A percentile compares a stretch with the other conserved stretches of the same genome.
Conservation (phyloP, 306 rosid species). For the Pterocarpus santalinus region DNA sequence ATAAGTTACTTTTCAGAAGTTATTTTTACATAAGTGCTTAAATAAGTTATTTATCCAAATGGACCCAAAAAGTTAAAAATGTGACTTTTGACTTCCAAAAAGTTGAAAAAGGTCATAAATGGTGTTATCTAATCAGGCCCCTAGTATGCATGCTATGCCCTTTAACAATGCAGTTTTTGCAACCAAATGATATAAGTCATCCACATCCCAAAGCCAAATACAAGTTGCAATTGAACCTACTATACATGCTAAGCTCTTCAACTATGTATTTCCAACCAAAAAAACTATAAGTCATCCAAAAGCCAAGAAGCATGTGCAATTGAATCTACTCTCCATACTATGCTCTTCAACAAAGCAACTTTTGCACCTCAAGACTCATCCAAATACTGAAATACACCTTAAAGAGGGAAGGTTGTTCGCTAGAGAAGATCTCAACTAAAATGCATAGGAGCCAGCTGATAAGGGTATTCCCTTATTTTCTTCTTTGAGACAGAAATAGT, state of each 20-base stretch:
- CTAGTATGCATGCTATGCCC: not conserved
- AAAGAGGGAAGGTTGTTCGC: not conserved
- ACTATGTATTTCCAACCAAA: constrained; percentile 15
- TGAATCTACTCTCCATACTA: not conserved
- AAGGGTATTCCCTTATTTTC: not conserved
- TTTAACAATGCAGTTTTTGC: constrained; percentile 3
- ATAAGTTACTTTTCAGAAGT: too few species aligned
- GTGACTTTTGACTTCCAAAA: too few species aligned
- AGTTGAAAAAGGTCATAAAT: too few species aligned
- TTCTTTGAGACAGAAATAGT: not conserved
- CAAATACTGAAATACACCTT: not conserved
- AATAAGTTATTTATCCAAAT: too few species aligned
- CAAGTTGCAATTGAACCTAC: constrained; percentile 5
- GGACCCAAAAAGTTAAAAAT: too few species aligned
- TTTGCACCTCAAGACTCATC: not conserved
- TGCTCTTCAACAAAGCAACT: not conserved
- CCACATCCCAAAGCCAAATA: not conserved
- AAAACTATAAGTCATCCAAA: not conserved
- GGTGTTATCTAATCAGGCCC: too few species aligned
- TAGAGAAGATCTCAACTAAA: not conserved
- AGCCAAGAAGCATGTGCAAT: not conserved
- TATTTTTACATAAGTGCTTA: too few species aligned
- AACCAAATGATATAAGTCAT: not conserved
- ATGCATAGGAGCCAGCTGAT: not conserved
- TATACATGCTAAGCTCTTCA: not conserved